Base-by-base conservation (phyloP, 2,329 filamentous ascomycete genomes). In the Fusarium sp. region DNA sequence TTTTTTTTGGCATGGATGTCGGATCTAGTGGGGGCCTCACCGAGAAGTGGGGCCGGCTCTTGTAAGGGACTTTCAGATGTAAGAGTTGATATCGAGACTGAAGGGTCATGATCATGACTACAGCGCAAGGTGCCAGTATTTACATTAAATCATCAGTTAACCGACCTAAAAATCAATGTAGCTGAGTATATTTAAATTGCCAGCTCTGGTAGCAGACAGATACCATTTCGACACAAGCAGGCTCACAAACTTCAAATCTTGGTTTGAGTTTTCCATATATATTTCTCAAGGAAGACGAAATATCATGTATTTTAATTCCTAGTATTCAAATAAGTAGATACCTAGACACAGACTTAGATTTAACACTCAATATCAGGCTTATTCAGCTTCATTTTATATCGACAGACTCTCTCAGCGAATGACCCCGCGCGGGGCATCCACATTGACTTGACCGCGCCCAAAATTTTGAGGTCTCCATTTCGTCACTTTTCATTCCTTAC, bases 401-500 rank as follows among this genome's bases (percentile, higher is more conserved):
- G 28, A 41, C 62, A 75, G 65, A 63, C 55, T 66, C 55, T 42
- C 73, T 47, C 75, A 74, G 71, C 62, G 68, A 72, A 72, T 69
- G 68, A 77, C 76, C 76, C 75, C 76, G 76, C 76, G 76, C 76
- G 76, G 76, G 76, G 76, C 76, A 78, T 74, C 70, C 68, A 75
- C 67, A 60, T 55, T 44, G 26, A 65, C 47, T 64, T 62, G 60
- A 68, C 64, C 26, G 26, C 55, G 58, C 48, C 75, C 75, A 77
- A 76, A 72, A 65, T 65, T 78, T 78, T 77, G 68, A 69, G 28
- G 51, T 62, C 66, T 62, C 75, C 70, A 72, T 71, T 74, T 70
- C 66, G 73, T 73, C 72, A 73, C 63, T 66, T 75, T 70, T 59
- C 44, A 60, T 64, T 69, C 66, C 54, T 60, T 44, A 8, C 47